Evolutionary conservation across 2,329 filamentous ascomycete genomes (phyloP), one percentile per base, ranked within the genome.

Genomic region (Pyrenochaeta sp.): DNA sequence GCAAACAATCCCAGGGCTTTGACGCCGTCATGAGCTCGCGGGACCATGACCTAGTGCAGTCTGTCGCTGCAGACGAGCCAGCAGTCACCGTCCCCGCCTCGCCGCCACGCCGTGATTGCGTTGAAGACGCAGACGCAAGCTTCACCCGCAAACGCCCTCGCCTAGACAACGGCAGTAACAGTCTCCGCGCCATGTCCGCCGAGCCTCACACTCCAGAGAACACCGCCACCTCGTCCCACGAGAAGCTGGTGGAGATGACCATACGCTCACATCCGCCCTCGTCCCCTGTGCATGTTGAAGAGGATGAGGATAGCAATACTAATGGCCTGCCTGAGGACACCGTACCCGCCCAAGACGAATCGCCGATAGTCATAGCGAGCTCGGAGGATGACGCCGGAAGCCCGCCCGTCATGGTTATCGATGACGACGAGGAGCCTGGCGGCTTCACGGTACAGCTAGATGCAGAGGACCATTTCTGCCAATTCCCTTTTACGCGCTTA

Each of bases 101-200:
- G 61, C 75, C 74, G 63, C 72, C 73, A 22, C 75, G 75, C 61
- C 80, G 80, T 70, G 77, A 82, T 62, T 74, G 76, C 56, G 75
- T 76, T 58, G 79, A 78, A 68, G 80, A 82, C 73, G 77, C 77
- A 54, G 77, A 81, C 67, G 71, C 76, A 50, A 78, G 78, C 36
- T 74, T 78, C 55, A 77, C 79, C 32, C 79, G 80, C 68, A 83
- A 83, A 74, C 78, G 80, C 68, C 80, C 79, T 58, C 69, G 74
- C 46, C 67, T 75, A 50, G 81, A 78, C 66, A 77, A 77, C 66
- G 79, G 73, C 64, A 65, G 61, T 62, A 65, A 62, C 52, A 68
- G 67, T 44, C 65, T 65, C 50, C 68, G 67, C 53, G 67, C 69
- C 62, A 73, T 77, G 66, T 72, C 74, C 25, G 56, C 69, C 51